Conservation (phyloP, 306 rosid species). For the Morella rubra region DNA sequence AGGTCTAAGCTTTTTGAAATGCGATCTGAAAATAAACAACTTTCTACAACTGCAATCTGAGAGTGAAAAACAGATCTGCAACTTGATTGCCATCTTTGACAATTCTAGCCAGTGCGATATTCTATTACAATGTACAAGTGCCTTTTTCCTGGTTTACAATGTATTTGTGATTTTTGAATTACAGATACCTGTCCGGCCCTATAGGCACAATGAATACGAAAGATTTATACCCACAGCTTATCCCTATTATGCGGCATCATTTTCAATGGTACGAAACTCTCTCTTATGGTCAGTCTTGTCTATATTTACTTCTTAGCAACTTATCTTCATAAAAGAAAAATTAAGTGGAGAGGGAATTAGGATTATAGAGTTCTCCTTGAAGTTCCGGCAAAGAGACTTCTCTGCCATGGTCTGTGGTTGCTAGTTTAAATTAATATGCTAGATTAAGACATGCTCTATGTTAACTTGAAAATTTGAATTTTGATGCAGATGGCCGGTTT, state of each 20-base stretch:
- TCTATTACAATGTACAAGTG: background rate
- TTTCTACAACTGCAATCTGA: background rate
- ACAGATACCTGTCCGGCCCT: constrained; percentile 98
- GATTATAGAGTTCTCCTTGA: background rate
- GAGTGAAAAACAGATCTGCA: background rate
- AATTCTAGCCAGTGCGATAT: background rate
- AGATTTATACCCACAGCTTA: constrained; percentile 94
- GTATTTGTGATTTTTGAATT: constrained; percentile 29
- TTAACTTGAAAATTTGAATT: constrained; percentile 11
- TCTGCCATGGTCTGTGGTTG: background rate
- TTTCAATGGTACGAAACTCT: constrained; percentile 68
- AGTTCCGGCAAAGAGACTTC: background rate
- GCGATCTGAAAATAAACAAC: background rate
- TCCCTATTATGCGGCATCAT: constrained; percentile 91
- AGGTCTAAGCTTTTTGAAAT: background rate
- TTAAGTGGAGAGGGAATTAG: background rate
- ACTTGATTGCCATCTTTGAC: background rate
- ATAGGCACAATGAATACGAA: constrained; percentile 91
- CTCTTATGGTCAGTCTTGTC: background rate
- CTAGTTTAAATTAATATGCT: background rate
- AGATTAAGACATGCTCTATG: background rate
- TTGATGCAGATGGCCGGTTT: constrained; percentile 92
- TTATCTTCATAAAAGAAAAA: no score
- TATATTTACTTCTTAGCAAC: background rate
- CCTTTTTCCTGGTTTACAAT: background rate